Evolutionary conservation across 345 rosid species (phyloP).

Genomic region (Camelina sativa): DNA sequence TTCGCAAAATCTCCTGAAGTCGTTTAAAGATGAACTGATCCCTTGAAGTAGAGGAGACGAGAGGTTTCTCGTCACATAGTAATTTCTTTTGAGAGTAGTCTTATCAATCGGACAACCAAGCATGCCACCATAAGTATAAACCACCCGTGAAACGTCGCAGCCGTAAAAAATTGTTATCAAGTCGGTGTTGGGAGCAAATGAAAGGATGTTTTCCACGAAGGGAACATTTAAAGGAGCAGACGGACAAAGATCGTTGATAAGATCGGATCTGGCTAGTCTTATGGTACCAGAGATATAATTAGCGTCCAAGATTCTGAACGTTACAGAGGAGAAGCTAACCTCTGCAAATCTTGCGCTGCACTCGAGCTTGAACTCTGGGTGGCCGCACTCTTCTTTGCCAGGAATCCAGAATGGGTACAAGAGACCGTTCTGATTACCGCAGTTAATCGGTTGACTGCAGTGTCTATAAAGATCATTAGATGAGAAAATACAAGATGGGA

Average conservation of each 20-base stretch:
- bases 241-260: conserved; percentile 37
- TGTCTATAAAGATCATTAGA: not conserved
- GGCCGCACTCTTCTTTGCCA: conserved; percentile 42
- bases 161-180: conserved; percentile 37
- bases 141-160: not conserved
- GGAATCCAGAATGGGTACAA: conserved; percentile 44
- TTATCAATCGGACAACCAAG: not conserved
- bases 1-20: not conserved
- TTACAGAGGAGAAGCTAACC: conserved; percentile 36
- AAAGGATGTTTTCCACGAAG: not conserved
- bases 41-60: not conserved
- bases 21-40: not conserved
- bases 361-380: conserved; percentile 38
- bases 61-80: conserved; percentile 23
- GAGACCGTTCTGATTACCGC: conserved; percentile 10
- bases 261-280: conserved; percentile 41
- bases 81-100: not conserved
- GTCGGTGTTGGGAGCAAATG: not conserved
- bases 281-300: not conserved
- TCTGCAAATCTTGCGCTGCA: not conserved
- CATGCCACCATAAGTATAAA: not conserved
- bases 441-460: not conserved
- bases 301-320: conserved; percentile 39
- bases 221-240: not conserved
- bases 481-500: conserved; percentile 37